Percentiles rank a stretch among this genome's conserved stretches.
Evolutionary conservation across 2,329 filamentous ascomycete species (phyloP).

Genomic region (Colletotrichum australisinense): DNA sequence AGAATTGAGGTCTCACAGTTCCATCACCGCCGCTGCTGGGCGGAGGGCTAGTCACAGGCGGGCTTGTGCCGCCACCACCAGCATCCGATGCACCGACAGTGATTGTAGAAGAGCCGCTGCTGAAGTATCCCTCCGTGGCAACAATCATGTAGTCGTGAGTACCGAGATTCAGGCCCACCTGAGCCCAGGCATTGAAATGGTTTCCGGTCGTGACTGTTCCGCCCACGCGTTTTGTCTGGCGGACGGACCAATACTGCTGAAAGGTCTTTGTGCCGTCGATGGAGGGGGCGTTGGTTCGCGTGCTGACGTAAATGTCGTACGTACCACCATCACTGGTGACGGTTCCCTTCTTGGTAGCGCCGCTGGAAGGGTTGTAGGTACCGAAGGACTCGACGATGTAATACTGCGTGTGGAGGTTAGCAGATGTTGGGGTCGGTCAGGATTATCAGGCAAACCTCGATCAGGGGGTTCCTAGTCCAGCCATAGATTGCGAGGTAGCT

Average conservation of each 20-base stretch:
- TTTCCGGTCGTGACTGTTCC: slow-evolving; percentile 63
- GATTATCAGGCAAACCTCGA: not conserved
- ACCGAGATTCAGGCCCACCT: slow-evolving; percentile 60
- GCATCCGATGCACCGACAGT: slow-evolving; percentile 28
- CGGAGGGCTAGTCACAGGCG: slow-evolving; percentile 14
- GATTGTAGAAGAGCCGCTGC: slow-evolving; percentile 42
- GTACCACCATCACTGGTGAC: slow-evolving; percentile 62
- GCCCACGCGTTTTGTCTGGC: slow-evolving; percentile 59
- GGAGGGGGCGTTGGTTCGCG: slow-evolving; percentile 61
- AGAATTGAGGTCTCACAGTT: slow-evolving; percentile 1
- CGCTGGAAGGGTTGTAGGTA: slow-evolving; percentile 32
- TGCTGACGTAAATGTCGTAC: slow-evolving; percentile 63
- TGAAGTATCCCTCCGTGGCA: slow-evolving; percentile 60
- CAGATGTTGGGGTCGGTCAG: accelerated
- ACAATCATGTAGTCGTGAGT: slow-evolving; percentile 64
- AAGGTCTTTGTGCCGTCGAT: slow-evolving; percentile 67
- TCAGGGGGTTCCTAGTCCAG: slow-evolving; percentile 47
- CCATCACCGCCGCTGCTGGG: slow-evolving; percentile 11
- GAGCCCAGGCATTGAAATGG: slow-evolving; percentile 66
- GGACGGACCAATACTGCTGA: slow-evolving; percentile 63
- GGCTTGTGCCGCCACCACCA: slow-evolving; percentile 4
- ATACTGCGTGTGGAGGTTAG: not conserved
- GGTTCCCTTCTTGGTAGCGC: slow-evolving; percentile 56
- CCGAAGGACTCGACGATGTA: slow-evolving; percentile 33
- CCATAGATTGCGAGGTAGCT: slow-evolving; percentile 54